phyloP scores from a whole-genome alignment of 1,284 basidiomycete genomes.

The Grifola frondosa region DNA sequence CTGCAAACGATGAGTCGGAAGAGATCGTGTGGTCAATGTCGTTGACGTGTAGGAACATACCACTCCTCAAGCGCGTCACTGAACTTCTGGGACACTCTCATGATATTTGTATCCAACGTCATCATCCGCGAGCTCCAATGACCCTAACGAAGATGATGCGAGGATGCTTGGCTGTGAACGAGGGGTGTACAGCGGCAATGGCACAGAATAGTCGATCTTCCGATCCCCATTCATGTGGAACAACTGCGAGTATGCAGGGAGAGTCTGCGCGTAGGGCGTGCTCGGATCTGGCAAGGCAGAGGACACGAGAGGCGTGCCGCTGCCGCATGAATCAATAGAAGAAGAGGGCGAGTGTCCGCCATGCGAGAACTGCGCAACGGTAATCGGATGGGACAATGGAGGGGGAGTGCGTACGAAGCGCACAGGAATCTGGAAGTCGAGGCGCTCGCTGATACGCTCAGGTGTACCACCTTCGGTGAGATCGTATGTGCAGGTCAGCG shows the following conservation, averaged over 20 bases:
- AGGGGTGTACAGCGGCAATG: conserved; percentile 63
- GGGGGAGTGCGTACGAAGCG: conserved; percentile 42
- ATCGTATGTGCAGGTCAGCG: conserved; percentile 56
- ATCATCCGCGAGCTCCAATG: too few relatives aligned
- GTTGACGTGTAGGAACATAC: too few relatives aligned
- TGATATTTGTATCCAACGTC: too few relatives aligned
- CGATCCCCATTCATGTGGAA: conserved; percentile 71
- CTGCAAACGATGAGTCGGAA: too few relatives aligned
- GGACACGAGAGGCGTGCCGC: not conserved
- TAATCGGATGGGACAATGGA: conserved; percentile 1
- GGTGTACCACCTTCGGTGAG: conserved; percentile 32
- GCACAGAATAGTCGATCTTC: conserved; percentile 64
- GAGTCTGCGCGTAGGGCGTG: conserved; percentile 37
- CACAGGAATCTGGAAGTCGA: conserved; percentile 53
- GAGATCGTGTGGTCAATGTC: too few relatives aligned
- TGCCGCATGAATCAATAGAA: conserved; percentile 1
- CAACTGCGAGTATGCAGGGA: conserved; percentile 76
- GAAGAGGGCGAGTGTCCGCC: conserved; percentile 7
- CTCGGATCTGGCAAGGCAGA: too few relatives aligned
- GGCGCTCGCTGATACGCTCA: conserved; percentile 33
- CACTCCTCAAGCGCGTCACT: too few relatives aligned
- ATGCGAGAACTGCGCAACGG: conserved; percentile 2
- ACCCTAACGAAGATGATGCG: too few relatives aligned
- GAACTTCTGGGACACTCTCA: too few relatives aligned
- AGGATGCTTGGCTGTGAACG: too few relatives aligned